Percentiles rank a stretch among this genome's conserved stretches.
Evolutionary conservation across 164 flowering plant genomes (phyloP).

Genomic region (grape (Vitis vinifera)): DNA sequence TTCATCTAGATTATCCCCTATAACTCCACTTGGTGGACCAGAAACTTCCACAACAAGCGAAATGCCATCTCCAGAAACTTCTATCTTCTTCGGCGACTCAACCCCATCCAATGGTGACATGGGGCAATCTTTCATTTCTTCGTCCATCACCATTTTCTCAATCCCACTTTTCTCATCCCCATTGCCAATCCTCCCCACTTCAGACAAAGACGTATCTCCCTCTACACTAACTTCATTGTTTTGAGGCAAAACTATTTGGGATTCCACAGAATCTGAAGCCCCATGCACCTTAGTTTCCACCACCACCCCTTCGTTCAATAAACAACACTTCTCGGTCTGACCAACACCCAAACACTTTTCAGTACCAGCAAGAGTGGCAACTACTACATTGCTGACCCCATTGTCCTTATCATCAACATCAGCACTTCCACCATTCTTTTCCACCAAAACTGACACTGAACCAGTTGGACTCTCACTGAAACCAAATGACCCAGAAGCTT

Average conservation of each 20-base stretch:
- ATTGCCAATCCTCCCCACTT: slow-evolving; percentile 1
- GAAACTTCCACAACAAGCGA: slow-evolving; percentile 27
- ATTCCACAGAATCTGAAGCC: background rate
- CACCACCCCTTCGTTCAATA: background rate
- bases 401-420: slow-evolving; percentile 1
- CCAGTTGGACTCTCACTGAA: slow-evolving; percentile 6
- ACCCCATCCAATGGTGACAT: background rate
- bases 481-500: slow-evolving; percentile 6
- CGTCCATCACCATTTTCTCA: slow-evolving; percentile 10
- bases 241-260: background rate
- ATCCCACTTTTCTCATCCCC: slow-evolving; percentile 1
- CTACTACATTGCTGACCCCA: background rate
- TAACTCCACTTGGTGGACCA: slow-evolving; percentile 6
- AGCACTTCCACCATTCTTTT: slow-evolving; percentile 7
- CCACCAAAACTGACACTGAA: slow-evolving; percentile 6
- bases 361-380: background rate
- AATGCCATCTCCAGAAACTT: slow-evolving; percentile 19
- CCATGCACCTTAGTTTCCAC: background rate
- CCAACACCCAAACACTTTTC: slow-evolving; percentile 4
- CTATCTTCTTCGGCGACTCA: slow-evolving; percentile 10
- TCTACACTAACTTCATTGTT: background rate
- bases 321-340: slow-evolving; percentile 1
- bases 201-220: background rate
- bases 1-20: background rate
- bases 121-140: background rate